Evolutionary conservation across 2,329 filamentous ascomycete genomes (phyloP).

Genomic region (Aspergillus sp.): DNA sequence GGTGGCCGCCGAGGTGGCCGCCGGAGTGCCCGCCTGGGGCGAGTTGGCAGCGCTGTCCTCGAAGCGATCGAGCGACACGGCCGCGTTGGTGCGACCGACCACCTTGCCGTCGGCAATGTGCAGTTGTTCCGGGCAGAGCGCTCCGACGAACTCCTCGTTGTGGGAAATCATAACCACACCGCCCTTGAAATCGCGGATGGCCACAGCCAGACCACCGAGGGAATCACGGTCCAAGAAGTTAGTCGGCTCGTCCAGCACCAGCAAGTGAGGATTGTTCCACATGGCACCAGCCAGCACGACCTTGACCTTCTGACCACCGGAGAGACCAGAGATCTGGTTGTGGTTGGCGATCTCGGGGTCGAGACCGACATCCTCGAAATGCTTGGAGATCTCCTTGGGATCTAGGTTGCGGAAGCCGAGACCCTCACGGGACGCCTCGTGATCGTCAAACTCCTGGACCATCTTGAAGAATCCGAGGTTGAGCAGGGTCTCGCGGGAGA

Average conservation of each 20-base stretch:
- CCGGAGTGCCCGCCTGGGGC: constrained; percentile 51
- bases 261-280: constrained; percentile 98
- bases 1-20: constrained; percentile 57
- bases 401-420: constrained; percentile 92
- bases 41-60: constrained; percentile 72
- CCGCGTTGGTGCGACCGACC: constrained; percentile 74
- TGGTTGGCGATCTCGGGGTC: constrained; percentile 98
- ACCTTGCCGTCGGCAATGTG: constrained; percentile 86
- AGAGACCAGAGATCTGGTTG: constrained; percentile 94
- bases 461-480: constrained; percentile 88
- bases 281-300: constrained; percentile 93
- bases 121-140: constrained; percentile 94
- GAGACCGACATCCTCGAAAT: constrained; percentile 94
- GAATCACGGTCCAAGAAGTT: constrained; percentile 99
- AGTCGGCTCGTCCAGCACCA: constrained; percentile 96
- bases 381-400: constrained; percentile 91
- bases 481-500: constrained; percentile 86
- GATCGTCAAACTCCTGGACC: constrained; percentile 96
- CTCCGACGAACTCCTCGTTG: constrained; percentile 98
- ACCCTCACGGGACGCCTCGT: constrained; percentile 97
- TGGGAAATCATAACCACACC: constrained; percentile 99
- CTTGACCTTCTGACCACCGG: constrained; percentile 98
- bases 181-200: constrained; percentile 96
- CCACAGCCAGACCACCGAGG: constrained; percentile 91
- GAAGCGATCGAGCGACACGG: constrained; percentile 76